Evolutionary conservation across 176 grass and related monocot species (phyloP), one percentile per base, ranked within the genome.

Genomic region (Phragmites australis): DNA sequence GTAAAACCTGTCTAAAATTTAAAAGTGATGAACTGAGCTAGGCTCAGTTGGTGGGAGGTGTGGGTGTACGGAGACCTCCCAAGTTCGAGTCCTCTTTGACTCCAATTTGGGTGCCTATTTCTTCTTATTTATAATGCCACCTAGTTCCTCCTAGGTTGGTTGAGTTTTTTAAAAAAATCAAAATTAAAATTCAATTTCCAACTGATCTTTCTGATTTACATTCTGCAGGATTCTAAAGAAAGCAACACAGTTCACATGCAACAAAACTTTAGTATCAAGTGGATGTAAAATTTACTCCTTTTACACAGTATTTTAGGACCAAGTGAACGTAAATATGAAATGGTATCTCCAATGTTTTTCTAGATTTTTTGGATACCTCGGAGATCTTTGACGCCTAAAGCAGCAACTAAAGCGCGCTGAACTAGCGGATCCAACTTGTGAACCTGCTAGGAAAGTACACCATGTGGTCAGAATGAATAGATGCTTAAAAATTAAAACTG

Each of bases 351-450:
- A 78, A 27, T 11, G 13, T 47, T 84, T 77, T 59, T 69, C 30
- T 27, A 54, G 43, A 83, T 68, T 19, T 55, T 75, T 54, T 55
- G 32, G 47, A 56, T 87, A 97, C 95, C 95, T 94, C 14, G 86
- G 41, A 97, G 92, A 94, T 97, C 95, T 79, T 73, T 83, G 70
- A 57, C 58, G 64, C 65, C 27, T 88, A 68, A 91, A 74, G 94
- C 82, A 50, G 88, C 83, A 70, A 12, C 8, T 80, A 94, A 70
- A 68, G 92, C 92, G 51, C 86, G 90, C 27, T 70, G 80, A 72
- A 87, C 95, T 74, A 97, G 86, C 1, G 86, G 77, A 32, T 97
- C 87, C 53, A 97, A 50, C 39, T 89, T 94, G 32, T 89, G 81
- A 55, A 93, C 85, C 95, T 97, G 77, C n/a, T 58, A 82, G 56